Conservation (phyloP, 2,329 filamentous ascomycete species). For the Monilinia polystroma region DNA sequence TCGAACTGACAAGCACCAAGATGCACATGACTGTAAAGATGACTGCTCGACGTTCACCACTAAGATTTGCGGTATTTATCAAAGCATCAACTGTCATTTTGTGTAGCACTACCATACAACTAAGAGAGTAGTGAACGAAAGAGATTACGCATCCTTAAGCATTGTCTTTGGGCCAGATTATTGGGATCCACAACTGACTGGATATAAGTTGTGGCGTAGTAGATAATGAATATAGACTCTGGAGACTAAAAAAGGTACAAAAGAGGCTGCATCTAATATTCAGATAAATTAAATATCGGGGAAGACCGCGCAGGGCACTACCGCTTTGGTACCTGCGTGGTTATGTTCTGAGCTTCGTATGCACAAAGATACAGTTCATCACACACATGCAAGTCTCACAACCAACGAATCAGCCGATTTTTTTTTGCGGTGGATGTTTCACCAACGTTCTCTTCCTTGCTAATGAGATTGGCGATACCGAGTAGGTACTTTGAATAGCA, state of each 20-base stretch:
- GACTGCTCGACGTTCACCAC: not conserved
- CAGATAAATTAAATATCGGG: not conserved
- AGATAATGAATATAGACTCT: not conserved
- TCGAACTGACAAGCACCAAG: not conserved
- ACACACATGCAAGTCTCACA: too few species aligned
- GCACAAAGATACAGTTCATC: too few species aligned
- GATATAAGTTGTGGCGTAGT: conserved; percentile 1
- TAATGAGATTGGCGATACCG: too few species aligned
- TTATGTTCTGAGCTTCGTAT: too few species aligned
- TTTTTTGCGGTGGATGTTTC: too few species aligned
- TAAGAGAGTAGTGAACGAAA: not conserved
- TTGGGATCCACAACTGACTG: not conserved
- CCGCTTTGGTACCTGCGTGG: too few species aligned
- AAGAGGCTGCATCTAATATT: not conserved
- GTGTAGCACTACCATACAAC: conserved; percentile 2
- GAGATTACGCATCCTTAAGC: not conserved
- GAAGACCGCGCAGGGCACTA: not conserved
- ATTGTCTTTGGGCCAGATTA: not conserved
- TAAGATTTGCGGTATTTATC: conserved; percentile 10
- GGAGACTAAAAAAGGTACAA: not conserved
- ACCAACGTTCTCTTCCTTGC: too few species aligned
- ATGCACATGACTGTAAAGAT: not conserved
- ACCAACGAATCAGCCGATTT: too few species aligned
- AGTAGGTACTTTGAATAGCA: not conserved
- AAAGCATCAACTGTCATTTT: not conserved